Evolutionary conservation across 805 yeast species (phyloP).

Genomic region (Naumovozyma dairenensis): DNA sequence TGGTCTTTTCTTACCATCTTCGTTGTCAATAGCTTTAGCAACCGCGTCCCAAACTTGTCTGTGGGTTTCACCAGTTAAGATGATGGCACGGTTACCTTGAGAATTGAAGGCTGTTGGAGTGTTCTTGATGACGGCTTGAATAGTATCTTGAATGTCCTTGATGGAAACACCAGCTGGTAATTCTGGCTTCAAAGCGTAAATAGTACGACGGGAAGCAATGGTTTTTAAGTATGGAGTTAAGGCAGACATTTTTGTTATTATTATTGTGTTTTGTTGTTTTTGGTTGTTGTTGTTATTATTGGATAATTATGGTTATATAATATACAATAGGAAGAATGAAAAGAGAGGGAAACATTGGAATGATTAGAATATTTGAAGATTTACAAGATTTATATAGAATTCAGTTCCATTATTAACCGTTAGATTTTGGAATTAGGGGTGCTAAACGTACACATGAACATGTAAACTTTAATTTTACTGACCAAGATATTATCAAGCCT

Average conservation of each 20-base stretch:
- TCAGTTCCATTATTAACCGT: no score
- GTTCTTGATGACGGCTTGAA: slow-evolving; percentile 37
- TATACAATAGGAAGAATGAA: no score
- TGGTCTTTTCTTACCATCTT: slow-evolving; percentile 34
- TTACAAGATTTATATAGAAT: no score
- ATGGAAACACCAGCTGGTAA: slow-evolving; percentile 35
- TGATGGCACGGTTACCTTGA: slow-evolving; percentile 40
- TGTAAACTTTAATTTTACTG: no score
- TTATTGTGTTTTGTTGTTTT: neutral
- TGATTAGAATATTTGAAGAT: no score
- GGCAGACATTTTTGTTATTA: slow-evolving; percentile 9
- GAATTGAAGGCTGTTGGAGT: slow-evolving; percentile 46
- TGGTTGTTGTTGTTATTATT: slow-evolving; percentile 1
- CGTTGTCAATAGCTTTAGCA: slow-evolving; percentile 30
- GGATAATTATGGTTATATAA: neutral
- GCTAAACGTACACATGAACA: no score
- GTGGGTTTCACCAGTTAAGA: slow-evolving; percentile 38
- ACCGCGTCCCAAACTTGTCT: slow-evolving; percentile 38
- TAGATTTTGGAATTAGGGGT: no score
- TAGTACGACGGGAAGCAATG: slow-evolving; percentile 37
- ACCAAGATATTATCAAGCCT: no score
- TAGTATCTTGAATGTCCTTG: slow-evolving; percentile 32
- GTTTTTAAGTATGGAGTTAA: slow-evolving; percentile 25
- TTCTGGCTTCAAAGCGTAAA: slow-evolving; percentile 36
- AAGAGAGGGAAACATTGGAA: no score